Base-by-base conservation (phyloP, 305 asterid genomes). In the Lippia alba region DNA sequence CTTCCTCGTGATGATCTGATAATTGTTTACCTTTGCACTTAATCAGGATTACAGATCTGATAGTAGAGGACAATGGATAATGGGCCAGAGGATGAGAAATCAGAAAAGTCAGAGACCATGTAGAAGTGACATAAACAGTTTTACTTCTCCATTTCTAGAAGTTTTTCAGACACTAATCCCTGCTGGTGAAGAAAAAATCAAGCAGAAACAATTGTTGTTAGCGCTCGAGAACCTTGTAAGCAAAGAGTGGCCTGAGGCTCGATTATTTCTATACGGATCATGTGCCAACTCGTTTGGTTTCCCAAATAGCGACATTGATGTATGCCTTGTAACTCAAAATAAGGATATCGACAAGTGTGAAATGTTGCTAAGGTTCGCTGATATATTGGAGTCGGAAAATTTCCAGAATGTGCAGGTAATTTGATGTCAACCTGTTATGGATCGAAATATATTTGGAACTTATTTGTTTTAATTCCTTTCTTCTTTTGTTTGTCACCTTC, bases 271-370 rank as follows among this genome's bases (percentile, higher is more conserved):
- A 62, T 87, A 87, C 77, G 94, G 94, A 74, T 87, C 94, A 64
- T 85, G 94, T 70, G 87, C 84, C 65, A 87, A 87, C 81, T 83
- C 91, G 16, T 87, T 87, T 79, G 91, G 89, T 61, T 84, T 85
- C 68, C 72, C 86, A 8, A 85, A 87, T 77, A 85, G 94, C 39
- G 94, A 87, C 55, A 74, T 87, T 67, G 94, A 87, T 79, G 66
- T 85, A 69, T 87, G 91, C 74, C 89, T 87, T 50, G 69, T 71
- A 36, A 80, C 84, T 65, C 85, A 72, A 34, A 80, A 76, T 72
- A 76, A 34, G 34, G 72, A 82, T 70, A 33, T 74, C 53, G 80
- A 79, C 67, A 87, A 87, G 77, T 67, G 86, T 60, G 88, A 82
- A 60, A 67, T 87, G 70, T 72, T 87, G 78, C 69, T 87, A 46